Evolutionary conservation across 1,139 yeast genomes (phyloP).

Genomic region (Meyerozyma sp.): DNA sequence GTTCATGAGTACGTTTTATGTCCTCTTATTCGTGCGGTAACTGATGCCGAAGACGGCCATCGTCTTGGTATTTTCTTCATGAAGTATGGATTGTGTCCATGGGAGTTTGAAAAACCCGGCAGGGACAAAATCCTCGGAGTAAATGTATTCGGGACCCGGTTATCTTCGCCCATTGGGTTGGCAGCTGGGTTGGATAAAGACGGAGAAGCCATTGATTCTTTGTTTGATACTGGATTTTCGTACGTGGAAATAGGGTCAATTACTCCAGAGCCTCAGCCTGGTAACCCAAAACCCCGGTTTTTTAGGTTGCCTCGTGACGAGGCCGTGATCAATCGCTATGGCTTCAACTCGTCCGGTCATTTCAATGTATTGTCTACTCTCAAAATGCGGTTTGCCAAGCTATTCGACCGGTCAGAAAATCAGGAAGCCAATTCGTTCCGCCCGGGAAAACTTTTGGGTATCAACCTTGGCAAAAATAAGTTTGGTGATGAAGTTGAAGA

Average conservation of each 20-base stretch:
- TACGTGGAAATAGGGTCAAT: constrained; percentile 92
- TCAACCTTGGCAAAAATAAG: constrained; percentile 90
- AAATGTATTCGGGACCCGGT: constrained; percentile 55
- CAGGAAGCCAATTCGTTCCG: constrained; percentile 53
- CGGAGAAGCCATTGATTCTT: constrained; percentile 86
- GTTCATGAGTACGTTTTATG: constrained; percentile 75
- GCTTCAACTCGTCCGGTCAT: constrained; percentile 92
- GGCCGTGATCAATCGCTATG: constrained; percentile 91
- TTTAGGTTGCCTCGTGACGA: constrained; percentile 80
- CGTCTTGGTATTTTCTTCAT: constrained; percentile 63
- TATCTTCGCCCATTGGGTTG: constrained; percentile 79
- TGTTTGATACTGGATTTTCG: constrained; percentile 75
- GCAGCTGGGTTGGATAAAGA: constrained; percentile 97
- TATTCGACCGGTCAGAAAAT: constrained; percentile 19
- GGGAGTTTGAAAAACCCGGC: constrained; percentile 37
- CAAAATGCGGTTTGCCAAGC: constrained; percentile 51
- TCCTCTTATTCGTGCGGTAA: constrained; percentile 65
- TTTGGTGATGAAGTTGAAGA: constrained; percentile 85
- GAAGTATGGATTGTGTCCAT: constrained; percentile 67
- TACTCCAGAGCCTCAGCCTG: constrained; percentile 91
- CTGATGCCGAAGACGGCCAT: constrained; percentile 86
- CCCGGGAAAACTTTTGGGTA: constrained; percentile 63
- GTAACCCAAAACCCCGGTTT: constrained; percentile 87
- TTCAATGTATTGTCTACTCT: constrained; percentile 63
- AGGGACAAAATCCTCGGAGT: constrained; percentile 54